Base-by-base conservation (phyloP, 345 rosid species). In the Linum tenue region DNA sequence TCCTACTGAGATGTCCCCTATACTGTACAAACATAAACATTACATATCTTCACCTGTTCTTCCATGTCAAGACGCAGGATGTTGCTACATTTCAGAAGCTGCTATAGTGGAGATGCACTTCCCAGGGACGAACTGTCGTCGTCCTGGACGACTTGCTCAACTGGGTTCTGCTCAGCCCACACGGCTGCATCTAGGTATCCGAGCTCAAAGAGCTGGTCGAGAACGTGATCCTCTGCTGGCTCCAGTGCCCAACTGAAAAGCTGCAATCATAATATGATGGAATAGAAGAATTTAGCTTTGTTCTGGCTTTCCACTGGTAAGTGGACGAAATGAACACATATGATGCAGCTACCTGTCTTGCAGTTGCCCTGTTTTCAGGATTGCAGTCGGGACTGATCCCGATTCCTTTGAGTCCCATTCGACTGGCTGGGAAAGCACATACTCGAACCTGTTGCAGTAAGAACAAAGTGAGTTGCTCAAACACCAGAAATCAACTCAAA, bases 301-400 rank as follows among this genome's bases (percentile, higher is more conserved):
- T 22, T 44, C 10, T 44, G 51, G 8, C 12, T 12, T 15, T 43
- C 10, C 5, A 53, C 51, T 39, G 37, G 37, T 51, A 61, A 3
- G 31, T 31, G 62, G 12, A 14, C 2, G 51, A 7, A 14, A 14
- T 9, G 51, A 7, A 44, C 10, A 44, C 11, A 22, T 22, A 22
- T 22, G 31, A 22, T 44, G 11, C 53, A 63, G 1, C 39, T 82
- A 86, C 99, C 89, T 94, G 82, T 79, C 92, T 80, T 22, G 86
- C 72, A 56, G 69, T 78, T 31, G 88, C 89, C 56, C 90, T 80
- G 70, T 75, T 77, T 64, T 85, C 82, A 56, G 97, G 97, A 66
- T 90, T 90, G 83, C 92, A 85, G 70, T 94, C 97, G 5, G 97
- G 99, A 70, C 92, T 82, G 57, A 94, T 90, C 60, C 84, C 97